Percentiles rank a stretch among this genome's conserved stretches.
Conservation (phyloP, 257 asterid species). For the Gynochthodes officinalis region DNA sequence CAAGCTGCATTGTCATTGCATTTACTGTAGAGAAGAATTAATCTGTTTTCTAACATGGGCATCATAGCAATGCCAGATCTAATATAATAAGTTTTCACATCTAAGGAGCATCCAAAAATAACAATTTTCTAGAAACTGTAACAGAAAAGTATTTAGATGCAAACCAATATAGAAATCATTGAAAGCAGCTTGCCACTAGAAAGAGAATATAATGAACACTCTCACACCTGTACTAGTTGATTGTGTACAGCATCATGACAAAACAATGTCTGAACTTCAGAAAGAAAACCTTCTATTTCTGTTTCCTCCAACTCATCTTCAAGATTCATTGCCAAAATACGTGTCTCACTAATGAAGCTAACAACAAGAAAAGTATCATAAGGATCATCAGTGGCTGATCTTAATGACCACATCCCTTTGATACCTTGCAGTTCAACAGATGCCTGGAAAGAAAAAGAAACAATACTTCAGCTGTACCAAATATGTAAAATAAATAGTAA, state of each 20-base stretch:
- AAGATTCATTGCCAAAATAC: conserved; percentile 89
- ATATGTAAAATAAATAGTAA: background rate
- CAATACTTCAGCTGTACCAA: conserved; percentile 1
- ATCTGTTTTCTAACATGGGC: background rate
- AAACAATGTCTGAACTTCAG: conserved; percentile 78
- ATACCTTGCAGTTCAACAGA: conserved; percentile 97
- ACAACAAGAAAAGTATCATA: conserved; percentile 86
- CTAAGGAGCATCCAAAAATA: background rate
- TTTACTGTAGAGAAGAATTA: background rate
- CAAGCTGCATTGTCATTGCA: background rate
- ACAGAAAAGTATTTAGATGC: background rate
- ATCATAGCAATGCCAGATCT: background rate
- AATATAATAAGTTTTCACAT: background rate
- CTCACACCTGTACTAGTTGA: conserved; percentile 83
- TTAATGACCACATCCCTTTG: conserved; percentile 94
- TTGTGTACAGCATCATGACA: conserved; percentile 82
- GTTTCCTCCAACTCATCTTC: conserved; percentile 96
- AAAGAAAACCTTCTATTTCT: conserved; percentile 84
- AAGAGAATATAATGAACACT: background rate
- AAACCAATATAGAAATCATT: background rate
- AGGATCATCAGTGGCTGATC: conserved; percentile 83
- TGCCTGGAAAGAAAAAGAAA: conserved; percentile 49
- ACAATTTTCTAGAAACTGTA: background rate
- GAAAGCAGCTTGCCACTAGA: background rate
- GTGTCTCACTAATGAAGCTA: conserved; percentile 91